phyloP scores from a whole-genome alignment of 1,284 basidiomycete species.

The Baeospora myosura region DNA sequence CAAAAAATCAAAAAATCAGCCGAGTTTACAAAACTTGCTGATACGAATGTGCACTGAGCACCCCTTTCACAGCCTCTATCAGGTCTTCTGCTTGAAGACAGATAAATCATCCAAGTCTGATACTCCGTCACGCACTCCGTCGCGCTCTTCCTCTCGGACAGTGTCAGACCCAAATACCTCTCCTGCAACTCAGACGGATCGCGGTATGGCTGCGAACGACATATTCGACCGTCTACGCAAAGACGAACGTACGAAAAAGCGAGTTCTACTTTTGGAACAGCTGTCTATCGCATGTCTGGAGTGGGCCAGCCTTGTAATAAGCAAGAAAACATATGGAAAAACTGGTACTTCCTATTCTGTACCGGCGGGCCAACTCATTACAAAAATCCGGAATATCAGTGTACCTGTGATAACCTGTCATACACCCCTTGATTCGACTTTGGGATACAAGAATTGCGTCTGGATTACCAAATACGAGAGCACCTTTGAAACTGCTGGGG shows the following conservation, averaged over 20 bases:
- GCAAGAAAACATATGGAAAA: not conserved
- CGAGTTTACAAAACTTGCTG: slow-evolving; percentile 60
- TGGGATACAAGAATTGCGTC: slow-evolving; percentile 60
- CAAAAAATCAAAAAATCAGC: slow-evolving; percentile 44
- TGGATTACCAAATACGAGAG: slow-evolving; percentile 61
- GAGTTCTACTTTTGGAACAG: slow-evolving; percentile 54
- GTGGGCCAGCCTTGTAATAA: slow-evolving; percentile 53
- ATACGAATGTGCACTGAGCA: slow-evolving; percentile 81
- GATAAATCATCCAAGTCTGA: too few species aligned
- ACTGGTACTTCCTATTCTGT: not conserved
- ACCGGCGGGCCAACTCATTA: not conserved
- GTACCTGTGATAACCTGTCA: slow-evolving; percentile 79
- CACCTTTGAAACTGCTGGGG: slow-evolving; percentile 67
- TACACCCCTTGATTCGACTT: slow-evolving; percentile 66
- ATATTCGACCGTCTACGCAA: slow-evolving; percentile 59
- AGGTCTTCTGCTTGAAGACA: slow-evolving; percentile 72
- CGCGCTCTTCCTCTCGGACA: too few species aligned
- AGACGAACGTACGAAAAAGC: slow-evolving; percentile 20
- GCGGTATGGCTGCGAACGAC: slow-evolving; percentile 59
- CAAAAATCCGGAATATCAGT: not conserved
- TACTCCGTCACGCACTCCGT: too few species aligned
- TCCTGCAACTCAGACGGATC: slow-evolving; percentile 40
- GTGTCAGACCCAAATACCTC: too few species aligned
- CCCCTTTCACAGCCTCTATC: slow-evolving; percentile 91
- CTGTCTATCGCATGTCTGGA: slow-evolving; percentile 72